These are phyloP conservation scores for Nannizziopsis arthrosporioides DNA, from an alignment of 2,329 filamentous ascomycete genomes.

Conservation along the genomic window DNA sequence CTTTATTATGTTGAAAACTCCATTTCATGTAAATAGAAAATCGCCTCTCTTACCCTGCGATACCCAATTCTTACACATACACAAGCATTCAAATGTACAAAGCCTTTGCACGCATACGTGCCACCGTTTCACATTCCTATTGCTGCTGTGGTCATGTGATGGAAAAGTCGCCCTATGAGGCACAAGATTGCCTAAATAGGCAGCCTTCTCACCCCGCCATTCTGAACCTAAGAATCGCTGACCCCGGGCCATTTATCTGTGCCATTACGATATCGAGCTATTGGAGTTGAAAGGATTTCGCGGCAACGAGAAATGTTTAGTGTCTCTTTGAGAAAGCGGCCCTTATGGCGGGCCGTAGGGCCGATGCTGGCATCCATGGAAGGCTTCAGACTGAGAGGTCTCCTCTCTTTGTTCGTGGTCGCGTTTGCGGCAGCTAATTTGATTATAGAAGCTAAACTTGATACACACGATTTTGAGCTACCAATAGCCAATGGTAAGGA, in stretches of 20 bases:
- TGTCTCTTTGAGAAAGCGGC: slow-evolving; percentile 7
- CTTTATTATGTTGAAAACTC: too few relatives aligned
- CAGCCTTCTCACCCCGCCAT: too few relatives aligned
- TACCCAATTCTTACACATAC: too few relatives aligned
- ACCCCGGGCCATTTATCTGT: not conserved
- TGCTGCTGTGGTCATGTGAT: too few relatives aligned
- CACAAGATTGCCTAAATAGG: too few relatives aligned
- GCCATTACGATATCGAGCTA: not conserved
- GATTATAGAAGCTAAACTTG: slow-evolving; percentile 14
- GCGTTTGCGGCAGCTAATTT: not conserved
- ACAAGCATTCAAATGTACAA: too few relatives aligned
- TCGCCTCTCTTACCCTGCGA: too few relatives aligned
- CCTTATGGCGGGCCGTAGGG: slow-evolving; percentile 8
- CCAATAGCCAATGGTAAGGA: not conserved
- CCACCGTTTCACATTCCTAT: too few relatives aligned
- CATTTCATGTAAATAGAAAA: too few relatives aligned
- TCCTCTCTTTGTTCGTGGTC: not conserved
- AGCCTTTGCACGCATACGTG: too few relatives aligned
- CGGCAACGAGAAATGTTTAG: slow-evolving; percentile 6
- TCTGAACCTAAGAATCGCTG: too few relatives aligned
- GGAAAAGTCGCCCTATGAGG: too few relatives aligned
- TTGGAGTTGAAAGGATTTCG: not conserved
- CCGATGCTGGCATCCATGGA: slow-evolving; percentile 5
- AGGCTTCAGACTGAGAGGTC: slow-evolving; percentile 18
- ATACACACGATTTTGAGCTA: slow-evolving; percentile 18